phyloP scores from a whole-genome alignment of 148 eudicot genomes.

The Salicornia ramosissima region DNA sequence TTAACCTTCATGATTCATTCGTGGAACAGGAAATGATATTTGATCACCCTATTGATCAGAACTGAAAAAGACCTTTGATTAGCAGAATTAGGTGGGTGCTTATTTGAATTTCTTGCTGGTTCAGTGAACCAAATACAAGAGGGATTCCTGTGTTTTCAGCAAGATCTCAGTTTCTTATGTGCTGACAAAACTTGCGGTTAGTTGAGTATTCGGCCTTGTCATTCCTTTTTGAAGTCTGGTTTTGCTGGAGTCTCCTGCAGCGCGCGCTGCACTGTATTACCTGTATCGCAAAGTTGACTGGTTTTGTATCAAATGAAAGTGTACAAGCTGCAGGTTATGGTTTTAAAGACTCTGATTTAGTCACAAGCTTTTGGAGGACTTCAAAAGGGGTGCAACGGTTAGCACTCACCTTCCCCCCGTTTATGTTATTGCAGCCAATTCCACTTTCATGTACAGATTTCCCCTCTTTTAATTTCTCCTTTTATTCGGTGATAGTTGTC shows the following conservation, averaged over 20 bases:
- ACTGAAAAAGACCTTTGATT: conserved; percentile 11
- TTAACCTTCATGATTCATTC: not conserved
- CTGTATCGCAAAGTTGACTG: conserved; percentile 11
- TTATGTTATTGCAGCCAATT: conserved; percentile 19
- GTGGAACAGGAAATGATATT: conserved; percentile 73
- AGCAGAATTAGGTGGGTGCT: conserved; percentile 19
- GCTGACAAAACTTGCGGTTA: conserved; percentile 12
- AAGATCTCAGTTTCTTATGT: conserved; percentile 15
- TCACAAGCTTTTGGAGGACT: conserved; percentile 15
- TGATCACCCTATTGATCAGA: conserved; percentile 37
- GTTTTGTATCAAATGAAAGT: conserved; percentile 6
- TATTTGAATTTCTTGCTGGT: conserved; percentile 13
- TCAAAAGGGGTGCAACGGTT: conserved; percentile 26
- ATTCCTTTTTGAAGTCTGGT: conserved; percentile 12
- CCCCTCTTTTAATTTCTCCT: not conserved
- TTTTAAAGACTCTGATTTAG: not conserved
- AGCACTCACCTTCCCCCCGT: conserved; percentile 25
- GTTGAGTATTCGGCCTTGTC: conserved; percentile 13
- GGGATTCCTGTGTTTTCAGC: conserved; percentile 5
- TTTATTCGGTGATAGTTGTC: conserved; percentile 3
- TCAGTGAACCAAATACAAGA: conserved; percentile 1
- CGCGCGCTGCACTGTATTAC: conserved; percentile 7
- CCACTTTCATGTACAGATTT: conserved; percentile 27
- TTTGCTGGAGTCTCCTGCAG: conserved; percentile 14
- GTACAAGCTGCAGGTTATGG: conserved; percentile 17